Percentiles rank a stretch among this genome's conserved stretches.
These are phyloP conservation scores for Chrysoporthe puriensis DNA, from an alignment of 2,329 filamentous ascomycete species.

Conservation along the genomic window DNA sequence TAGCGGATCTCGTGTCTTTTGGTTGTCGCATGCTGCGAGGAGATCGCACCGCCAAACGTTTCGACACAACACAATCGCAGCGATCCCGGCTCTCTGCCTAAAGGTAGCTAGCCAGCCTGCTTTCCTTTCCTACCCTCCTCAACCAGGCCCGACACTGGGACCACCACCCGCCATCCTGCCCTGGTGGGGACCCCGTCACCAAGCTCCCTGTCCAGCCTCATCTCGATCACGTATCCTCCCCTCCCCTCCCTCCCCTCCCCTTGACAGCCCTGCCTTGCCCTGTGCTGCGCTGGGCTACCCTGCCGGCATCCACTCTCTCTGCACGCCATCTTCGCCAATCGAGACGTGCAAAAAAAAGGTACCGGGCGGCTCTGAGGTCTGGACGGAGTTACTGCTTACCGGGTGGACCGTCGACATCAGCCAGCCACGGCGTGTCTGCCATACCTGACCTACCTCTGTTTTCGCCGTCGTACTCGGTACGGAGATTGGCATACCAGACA, in stretches of 20 bases:
- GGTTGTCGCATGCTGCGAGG: background rate
- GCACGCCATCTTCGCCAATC: slow-evolving; percentile 19
- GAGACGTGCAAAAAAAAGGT: slow-evolving; percentile 5
- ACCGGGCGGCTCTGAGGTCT: slow-evolving; percentile 3
- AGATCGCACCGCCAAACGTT: background rate
- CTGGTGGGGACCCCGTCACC: slow-evolving; percentile 1
- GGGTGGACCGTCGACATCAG: background rate
- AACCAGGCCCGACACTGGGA: background rate
- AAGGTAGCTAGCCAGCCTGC: slow-evolving; percentile 11
- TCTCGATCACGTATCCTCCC: background rate
- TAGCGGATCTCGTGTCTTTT: background rate
- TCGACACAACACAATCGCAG: background rate
- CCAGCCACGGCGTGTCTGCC: slow-evolving; percentile 17
- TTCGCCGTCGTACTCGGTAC: slow-evolving; percentile 17
- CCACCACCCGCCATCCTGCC: background rate
- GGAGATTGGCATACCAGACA: slow-evolving; percentile 13
- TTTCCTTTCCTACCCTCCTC: background rate
- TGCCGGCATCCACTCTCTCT: slow-evolving; percentile 23
- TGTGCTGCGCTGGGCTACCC: slow-evolving; percentile 13
- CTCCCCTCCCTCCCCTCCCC: too few relatives aligned
- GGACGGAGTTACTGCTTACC: slow-evolving; percentile 5
- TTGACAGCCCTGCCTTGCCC: background rate
- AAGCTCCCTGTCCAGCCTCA: slow-evolving; percentile 5
- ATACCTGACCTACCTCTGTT: background rate
- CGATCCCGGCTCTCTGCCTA: background rate